Evolutionary conservation across 2,329 filamentous ascomycete species (phyloP), one percentile per base, ranked within the genome.

Genomic region (Podosphaera fusca): DNA sequence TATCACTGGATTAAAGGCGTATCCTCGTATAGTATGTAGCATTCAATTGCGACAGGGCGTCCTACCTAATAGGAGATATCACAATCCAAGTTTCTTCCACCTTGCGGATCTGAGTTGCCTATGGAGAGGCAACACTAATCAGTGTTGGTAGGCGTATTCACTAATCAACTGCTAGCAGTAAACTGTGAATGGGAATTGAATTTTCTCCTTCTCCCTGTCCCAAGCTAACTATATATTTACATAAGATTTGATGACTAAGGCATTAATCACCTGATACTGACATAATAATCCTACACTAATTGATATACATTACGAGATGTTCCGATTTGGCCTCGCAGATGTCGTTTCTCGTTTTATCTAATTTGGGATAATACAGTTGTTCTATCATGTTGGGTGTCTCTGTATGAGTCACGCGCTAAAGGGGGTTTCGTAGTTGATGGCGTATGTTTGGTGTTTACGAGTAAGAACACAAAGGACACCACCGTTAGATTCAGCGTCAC

Each of bases 71-170:
- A 50, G 47, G 47, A 50, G 47, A 31, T 50, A 34, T 50, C 21
- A 34, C 47, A 30, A 31, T 50, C 31, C 31, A 21, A 50, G 47
- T 50, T 12, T 50, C 47, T 50, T 50, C 47, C 47, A 50, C 47
- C 47, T 50, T 50, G 47, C 10, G 47, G 47, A 50, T 50, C 47
- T 50, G 47, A 50, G 47, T 50, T 50, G 47, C 47, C 47, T 50
- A 50, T 50, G 47, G 8, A 31, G 47, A 50, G 47, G 47, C 47
- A 50, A 50, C 47, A 50, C 47, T 50, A 29, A 50, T 50, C 47
- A 50, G 47, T 30, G 47, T 50, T 50, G 47, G 47, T 50, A 50
- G 47, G 30, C 38, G 38, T 42, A 42, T 42, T 42, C 38, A 1
- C 38, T 2, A 42, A 42, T 42, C 38, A 42, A 42, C 38, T 42